Evolutionary conservation across 208 protist genomes (phyloP).

Genomic region (Trypanosoma theileri): DNA sequence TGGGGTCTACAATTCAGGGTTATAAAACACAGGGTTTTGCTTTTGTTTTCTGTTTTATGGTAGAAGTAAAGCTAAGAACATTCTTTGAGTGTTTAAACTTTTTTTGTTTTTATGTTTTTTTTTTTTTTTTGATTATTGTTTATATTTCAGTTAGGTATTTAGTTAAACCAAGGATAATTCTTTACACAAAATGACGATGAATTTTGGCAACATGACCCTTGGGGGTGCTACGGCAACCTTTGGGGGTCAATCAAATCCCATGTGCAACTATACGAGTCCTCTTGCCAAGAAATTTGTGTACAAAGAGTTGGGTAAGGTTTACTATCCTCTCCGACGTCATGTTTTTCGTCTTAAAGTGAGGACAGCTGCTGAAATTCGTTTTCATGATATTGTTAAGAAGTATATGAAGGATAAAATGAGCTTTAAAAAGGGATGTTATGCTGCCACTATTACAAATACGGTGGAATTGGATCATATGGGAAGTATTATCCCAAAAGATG

Average conservation of each 20-base stretch:
- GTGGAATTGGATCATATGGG: conserved; percentile 90
- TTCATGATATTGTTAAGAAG: conserved; percentile 84
- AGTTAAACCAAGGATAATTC: not conserved
- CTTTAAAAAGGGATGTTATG: conserved; percentile 80
- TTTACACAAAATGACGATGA: conserved; percentile 79
- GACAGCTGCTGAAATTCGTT: conserved; percentile 83
- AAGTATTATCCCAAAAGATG: conserved; percentile 90
- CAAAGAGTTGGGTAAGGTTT: conserved; percentile 82
- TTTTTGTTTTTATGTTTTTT: conserved; percentile 9
- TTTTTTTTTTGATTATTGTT: conserved; percentile 18
- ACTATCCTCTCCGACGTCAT: conserved; percentile 82
- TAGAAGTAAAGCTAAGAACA: too few relatives aligned
- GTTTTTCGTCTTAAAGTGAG: conserved; percentile 87
- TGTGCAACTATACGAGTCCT: conserved; percentile 89
- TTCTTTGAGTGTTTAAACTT: conserved; percentile 5
- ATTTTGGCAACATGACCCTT: conserved; percentile 84
- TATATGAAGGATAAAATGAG: conserved; percentile 91
- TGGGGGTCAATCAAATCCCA: conserved; percentile 83
- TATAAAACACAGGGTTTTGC: too few relatives aligned
- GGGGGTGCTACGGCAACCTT: conserved; percentile 85
- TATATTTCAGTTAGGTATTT: conserved; percentile 11
- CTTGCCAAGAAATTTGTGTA: conserved; percentile 90
- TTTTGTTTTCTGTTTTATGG: too few relatives aligned
- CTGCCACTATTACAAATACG: conserved; percentile 84
- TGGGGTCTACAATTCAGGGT: too few relatives aligned